phyloP scores from a whole-genome alignment of 495 filamentous ascomycete species.

The Lasiosphaeria hispida region DNA sequence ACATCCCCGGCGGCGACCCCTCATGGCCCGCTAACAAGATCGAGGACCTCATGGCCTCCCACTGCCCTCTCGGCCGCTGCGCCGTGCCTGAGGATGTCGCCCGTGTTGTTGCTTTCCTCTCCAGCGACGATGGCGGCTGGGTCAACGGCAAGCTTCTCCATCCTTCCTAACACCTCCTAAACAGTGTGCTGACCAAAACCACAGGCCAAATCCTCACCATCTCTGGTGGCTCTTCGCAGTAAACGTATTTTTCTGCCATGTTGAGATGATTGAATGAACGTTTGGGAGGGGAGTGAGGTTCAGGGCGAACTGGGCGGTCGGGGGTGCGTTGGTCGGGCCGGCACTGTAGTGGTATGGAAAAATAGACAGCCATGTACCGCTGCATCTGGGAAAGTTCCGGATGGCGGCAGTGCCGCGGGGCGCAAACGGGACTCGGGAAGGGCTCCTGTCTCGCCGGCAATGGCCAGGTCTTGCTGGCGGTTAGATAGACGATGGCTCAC shows the following conservation, averaged over 20 bases:
- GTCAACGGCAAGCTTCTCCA: constrained; percentile 50
- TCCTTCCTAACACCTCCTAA: neutral
- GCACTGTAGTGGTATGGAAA: too few relatives aligned
- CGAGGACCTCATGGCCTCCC: constrained; percentile 34
- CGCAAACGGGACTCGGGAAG: too few relatives aligned
- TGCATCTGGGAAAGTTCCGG: too few relatives aligned
- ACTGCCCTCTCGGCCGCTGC: constrained; percentile 35
- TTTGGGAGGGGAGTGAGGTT: too few relatives aligned
- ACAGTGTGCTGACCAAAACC: constrained; percentile 6
- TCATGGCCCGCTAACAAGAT: constrained; percentile 31
- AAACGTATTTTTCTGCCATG: neutral
- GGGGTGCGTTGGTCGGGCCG: too few relatives aligned
- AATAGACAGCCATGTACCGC: too few relatives aligned
- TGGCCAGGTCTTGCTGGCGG: too few relatives aligned
- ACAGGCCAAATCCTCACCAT: constrained; percentile 36
- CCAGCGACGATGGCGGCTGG: constrained; percentile 58
- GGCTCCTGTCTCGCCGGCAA: too few relatives aligned
- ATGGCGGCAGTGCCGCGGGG: too few relatives aligned
- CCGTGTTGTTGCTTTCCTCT: constrained; percentile 55
- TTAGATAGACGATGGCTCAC: too few relatives aligned
- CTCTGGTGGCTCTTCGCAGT: constrained; percentile 37
- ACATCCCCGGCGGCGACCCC: constrained; percentile 48
- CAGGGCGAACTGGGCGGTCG: too few relatives aligned
- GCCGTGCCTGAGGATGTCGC: constrained; percentile 58
- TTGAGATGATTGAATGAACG: too few relatives aligned